Evolutionary conservation across 2,329 filamentous ascomycete genomes (phyloP).

Genomic region (Epichloe gansuensis): DNA sequence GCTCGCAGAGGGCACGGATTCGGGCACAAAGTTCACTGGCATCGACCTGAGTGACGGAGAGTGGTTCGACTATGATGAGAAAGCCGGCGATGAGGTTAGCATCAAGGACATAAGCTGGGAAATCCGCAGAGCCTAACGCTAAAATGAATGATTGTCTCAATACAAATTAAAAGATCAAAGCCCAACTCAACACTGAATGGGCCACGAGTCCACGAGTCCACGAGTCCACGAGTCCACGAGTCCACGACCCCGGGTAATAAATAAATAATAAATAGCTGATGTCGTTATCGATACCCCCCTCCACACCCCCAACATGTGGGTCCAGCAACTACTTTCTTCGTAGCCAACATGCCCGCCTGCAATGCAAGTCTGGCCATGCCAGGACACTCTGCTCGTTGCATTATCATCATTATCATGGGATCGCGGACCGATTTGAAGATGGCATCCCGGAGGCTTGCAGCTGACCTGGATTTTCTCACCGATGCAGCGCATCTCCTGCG

Average conservation of each 20-base stretch:
- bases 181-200: not conserved
- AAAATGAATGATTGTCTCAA: too few species aligned
- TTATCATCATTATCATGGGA: not conserved
- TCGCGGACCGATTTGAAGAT: conserved; percentile 3
- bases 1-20: conserved; percentile 71
- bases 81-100: conserved; percentile 79
- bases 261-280: not conserved
- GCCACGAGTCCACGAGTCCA: not conserved
- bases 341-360: not conserved
- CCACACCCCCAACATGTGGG: not conserved
- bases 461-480: conserved; percentile 32
- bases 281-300: conserved; percentile 1
- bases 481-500: conserved; percentile 47
- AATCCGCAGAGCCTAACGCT: conserved; percentile 52
- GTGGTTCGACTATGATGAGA: conserved; percentile 98
- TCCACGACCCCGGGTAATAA: not conserved
- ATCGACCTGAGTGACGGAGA: conserved; percentile 83
- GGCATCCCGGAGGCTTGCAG: conserved; percentile 10
- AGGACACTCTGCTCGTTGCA: not conserved
- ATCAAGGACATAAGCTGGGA: conserved; percentile 85
- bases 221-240: not conserved
- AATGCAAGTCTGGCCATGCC: not conserved
- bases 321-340: not conserved
- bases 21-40: conserved; percentile 63
- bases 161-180: not conserved